phyloP scores from a whole-genome alignment of 257 asterid genomes.

The Cinchona pubescens region DNA sequence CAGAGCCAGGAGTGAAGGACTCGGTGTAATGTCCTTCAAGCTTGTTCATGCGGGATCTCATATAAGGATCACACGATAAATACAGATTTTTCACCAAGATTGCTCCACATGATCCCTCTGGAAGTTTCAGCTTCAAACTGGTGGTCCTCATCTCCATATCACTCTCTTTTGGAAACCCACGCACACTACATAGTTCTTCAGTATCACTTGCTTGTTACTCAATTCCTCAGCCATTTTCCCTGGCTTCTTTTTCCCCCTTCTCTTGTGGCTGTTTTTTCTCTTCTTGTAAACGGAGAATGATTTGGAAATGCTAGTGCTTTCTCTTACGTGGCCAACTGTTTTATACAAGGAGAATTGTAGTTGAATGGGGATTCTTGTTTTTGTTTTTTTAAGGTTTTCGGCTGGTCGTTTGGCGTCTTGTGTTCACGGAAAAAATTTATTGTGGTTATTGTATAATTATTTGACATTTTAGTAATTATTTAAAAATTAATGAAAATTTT shows the following conservation, averaged over 20 bases:
- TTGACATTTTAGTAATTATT: too few relatives aligned
- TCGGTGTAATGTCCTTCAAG: slow-evolving; percentile 11
- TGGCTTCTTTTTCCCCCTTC: too few relatives aligned
- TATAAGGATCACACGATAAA: slow-evolving; percentile 51
- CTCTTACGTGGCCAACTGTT: too few relatives aligned
- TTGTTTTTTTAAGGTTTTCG: too few relatives aligned
- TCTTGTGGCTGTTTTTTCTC: not conserved
- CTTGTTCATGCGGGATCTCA: slow-evolving; percentile 31
- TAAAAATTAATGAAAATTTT: too few relatives aligned
- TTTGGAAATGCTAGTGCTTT: too few relatives aligned
- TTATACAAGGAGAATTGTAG: too few relatives aligned
- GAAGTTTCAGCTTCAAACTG: slow-evolving; percentile 29
- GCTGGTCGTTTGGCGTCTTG: too few relatives aligned
- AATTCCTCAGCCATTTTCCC: slow-evolving; percentile 24
- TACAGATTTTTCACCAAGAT: slow-evolving; percentile 49
- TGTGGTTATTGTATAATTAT: too few relatives aligned
- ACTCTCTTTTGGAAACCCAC: slow-evolving; percentile 30
- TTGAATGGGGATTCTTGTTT: too few relatives aligned
- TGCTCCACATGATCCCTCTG: slow-evolving; percentile 29
- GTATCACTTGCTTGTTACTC: slow-evolving; percentile 32
- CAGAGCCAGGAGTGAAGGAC: slow-evolving; percentile 32
- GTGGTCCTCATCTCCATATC: slow-evolving; percentile 24
- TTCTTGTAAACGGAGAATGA: not conserved
- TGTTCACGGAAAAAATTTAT: too few relatives aligned
- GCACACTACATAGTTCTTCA: slow-evolving; percentile 32